Evolutionary conservation across 2,329 filamentous ascomycete genomes (phyloP).

Genomic region (Trichoderma pleuroti): DNA sequence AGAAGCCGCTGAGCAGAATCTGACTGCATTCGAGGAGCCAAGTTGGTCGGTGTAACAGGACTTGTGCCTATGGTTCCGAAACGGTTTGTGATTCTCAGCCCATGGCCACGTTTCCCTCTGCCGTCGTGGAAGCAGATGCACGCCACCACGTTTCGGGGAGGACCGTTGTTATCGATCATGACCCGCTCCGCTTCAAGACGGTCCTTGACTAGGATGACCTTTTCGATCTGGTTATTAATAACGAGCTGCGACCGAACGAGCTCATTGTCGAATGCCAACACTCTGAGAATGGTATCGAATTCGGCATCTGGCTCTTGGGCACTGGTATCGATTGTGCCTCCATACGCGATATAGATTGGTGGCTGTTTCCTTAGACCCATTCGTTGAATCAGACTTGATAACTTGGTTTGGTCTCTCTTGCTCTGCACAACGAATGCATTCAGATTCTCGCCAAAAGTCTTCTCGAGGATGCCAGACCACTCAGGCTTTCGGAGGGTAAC

Average conservation of each 20-base stretch:
- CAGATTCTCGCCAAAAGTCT: conserved; percentile 64
- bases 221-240: conserved; percentile 78
- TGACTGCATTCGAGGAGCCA: conserved; percentile 71
- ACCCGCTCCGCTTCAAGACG: conserved; percentile 63
- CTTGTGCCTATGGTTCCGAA: conserved; percentile 41
- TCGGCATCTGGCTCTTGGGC: conserved; percentile 65
- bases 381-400: conserved; percentile 63
- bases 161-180: conserved; percentile 58
- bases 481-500: conserved; percentile 72
- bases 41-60: conserved; percentile 44
- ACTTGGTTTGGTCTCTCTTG: conserved; percentile 68
- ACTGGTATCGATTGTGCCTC: conserved; percentile 34
- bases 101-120: conserved; percentile 51
- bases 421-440: conserved; percentile 78
- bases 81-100: conserved; percentile 53
- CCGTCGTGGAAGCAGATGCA: conserved; percentile 68
- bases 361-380: conserved; percentile 49
- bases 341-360: conserved; percentile 39
- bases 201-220: conserved; percentile 72
- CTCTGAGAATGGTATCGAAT: conserved; percentile 75
- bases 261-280: conserved; percentile 77
- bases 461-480: conserved; percentile 83
- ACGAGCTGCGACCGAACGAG: conserved; percentile 77
- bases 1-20: conserved; percentile 66
- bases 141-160: conserved; percentile 66